Conservation (phyloP, 495 filamentous ascomycete species). For the Xylaria flabelliformis region DNA sequence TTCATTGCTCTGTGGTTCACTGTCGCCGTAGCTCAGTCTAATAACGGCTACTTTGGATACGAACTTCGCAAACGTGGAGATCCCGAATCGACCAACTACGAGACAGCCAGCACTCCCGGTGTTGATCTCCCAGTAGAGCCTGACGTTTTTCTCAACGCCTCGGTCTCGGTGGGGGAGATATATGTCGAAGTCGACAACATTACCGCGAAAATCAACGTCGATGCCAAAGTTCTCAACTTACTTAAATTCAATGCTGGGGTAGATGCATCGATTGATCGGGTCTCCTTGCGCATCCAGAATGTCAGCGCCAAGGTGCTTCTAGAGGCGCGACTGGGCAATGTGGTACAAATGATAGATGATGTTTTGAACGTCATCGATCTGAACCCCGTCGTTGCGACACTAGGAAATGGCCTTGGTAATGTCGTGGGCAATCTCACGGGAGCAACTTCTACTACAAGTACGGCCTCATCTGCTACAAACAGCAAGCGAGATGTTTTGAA, state of each 20-base stretch:
- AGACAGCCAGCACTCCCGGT: slow-evolving; percentile 56
- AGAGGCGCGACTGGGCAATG: slow-evolving; percentile 61
- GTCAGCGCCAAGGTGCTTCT: slow-evolving; percentile 62
- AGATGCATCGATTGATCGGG: slow-evolving; percentile 58
- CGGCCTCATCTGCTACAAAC: slow-evolving; percentile 31
- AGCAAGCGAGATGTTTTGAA: slow-evolving; percentile 34
- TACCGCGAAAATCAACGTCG: slow-evolving; percentile 65
- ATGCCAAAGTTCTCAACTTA: slow-evolving; percentile 61
- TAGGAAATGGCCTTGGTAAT: slow-evolving; percentile 54
- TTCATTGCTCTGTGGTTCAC: slow-evolving; percentile 31
- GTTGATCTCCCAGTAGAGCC: slow-evolving; percentile 50
- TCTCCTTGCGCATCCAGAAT: slow-evolving; percentile 59
- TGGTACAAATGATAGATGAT: slow-evolving; percentile 61
- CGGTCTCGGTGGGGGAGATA: slow-evolving; percentile 59
- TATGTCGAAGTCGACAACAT: slow-evolving; percentile 61
- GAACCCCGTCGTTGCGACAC: slow-evolving; percentile 61
- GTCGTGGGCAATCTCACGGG: slow-evolving; percentile 53
- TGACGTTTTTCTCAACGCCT: slow-evolving; percentile 64
- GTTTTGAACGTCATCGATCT: slow-evolving; percentile 61
- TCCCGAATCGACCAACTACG: slow-evolving; percentile 54
- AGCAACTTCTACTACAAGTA: slow-evolving; percentile 22
- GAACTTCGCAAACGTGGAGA: slow-evolving; percentile 56
- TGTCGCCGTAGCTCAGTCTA: slow-evolving; percentile 33
- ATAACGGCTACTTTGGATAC: slow-evolving; percentile 61
- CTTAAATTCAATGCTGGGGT: slow-evolving; percentile 65